phyloP scores from a whole-genome alignment of 2,329 filamentous ascomycete species.

The Aspergillus vadensis region DNA sequence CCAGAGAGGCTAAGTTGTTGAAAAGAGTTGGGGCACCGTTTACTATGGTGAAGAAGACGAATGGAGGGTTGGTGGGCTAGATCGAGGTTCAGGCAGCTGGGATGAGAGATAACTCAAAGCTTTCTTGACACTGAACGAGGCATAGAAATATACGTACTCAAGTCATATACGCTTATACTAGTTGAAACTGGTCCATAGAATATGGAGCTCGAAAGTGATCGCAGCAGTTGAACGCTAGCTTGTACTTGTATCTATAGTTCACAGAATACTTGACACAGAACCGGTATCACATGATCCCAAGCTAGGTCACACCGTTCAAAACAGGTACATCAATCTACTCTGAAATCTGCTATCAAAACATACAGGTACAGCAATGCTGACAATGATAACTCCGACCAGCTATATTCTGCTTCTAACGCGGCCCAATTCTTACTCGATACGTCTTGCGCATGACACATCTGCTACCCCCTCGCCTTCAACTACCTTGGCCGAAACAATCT shows the following conservation, averaged over 20 bases:
- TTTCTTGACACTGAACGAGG: no score
- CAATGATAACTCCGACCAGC: background rate
- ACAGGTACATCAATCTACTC: background rate
- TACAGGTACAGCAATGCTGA: background rate
- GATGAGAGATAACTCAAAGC: no score
- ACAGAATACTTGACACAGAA: no score
- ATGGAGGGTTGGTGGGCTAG: background rate
- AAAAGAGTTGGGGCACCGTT: conserved; percentile 25
- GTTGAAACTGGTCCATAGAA: no score
- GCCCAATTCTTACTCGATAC: conserved; percentile 4
- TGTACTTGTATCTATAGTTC: no score
- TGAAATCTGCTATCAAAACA: background rate
- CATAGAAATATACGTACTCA: no score
- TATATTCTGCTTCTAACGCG: background rate
- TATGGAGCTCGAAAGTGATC: no score
- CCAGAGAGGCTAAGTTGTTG: conserved; percentile 36
- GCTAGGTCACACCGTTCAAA: background rate
- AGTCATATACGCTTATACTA: no score
- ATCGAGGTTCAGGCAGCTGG: no score
- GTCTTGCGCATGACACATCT: conserved; percentile 27
- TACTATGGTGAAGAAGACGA: background rate
- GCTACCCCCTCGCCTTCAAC: conserved; percentile 57
- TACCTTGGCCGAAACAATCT: conserved; percentile 58
- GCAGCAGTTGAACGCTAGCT: no score
- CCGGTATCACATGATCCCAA: no score